Conservation (phyloP, 148 eudicot species). For the Rhododendron simsii region DNA sequence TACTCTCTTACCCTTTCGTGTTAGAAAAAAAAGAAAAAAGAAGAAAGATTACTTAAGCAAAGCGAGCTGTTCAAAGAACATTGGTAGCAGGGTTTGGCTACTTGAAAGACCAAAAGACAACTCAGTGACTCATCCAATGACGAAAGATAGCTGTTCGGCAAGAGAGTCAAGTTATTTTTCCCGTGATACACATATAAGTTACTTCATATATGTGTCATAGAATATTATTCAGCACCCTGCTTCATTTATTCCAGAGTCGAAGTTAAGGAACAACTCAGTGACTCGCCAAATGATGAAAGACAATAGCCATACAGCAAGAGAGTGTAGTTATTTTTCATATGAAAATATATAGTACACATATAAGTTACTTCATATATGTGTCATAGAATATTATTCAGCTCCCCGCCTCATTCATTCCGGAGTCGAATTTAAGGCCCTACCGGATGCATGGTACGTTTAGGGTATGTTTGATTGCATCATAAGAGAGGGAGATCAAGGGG, state of each 20-base stretch:
- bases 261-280: background rate
- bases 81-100: background rate
- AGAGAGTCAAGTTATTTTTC: background rate
- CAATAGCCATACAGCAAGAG: background rate
- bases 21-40: background rate
- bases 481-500: too few species aligned
- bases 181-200: background rate
- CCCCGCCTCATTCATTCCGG: too few species aligned
- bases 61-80: background rate
- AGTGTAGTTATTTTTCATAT: background rate
- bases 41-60: background rate
- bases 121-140: background rate
- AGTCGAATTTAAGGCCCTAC: too few species aligned
- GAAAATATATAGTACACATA: background rate
- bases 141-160: background rate
- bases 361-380: too few species aligned
- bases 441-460: too few species aligned
- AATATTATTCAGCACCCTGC: too few species aligned
- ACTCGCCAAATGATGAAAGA: background rate
- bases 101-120: background rate
- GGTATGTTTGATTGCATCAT: too few species aligned
- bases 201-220: too few species aligned
- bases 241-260: too few species aligned
- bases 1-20: too few species aligned
- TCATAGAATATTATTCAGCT: too few species aligned